These are phyloP conservation scores for Calcarisporium arbuscula DNA, from an alignment of 2,329 filamentous ascomycete genomes.

Conservation along the genomic window DNA sequence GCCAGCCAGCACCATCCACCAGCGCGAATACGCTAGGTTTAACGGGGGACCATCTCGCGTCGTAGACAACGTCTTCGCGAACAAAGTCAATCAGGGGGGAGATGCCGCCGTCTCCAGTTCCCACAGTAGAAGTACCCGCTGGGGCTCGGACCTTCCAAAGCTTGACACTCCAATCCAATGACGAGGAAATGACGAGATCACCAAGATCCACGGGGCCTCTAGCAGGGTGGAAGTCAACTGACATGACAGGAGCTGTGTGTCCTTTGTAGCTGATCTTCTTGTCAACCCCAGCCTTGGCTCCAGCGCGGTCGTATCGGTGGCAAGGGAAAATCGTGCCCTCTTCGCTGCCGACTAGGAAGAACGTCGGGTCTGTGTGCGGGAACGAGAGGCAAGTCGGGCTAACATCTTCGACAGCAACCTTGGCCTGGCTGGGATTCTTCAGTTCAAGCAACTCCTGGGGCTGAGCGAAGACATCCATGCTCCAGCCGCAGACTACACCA, in stretches of 20 bases:
- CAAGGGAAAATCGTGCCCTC: constrained; percentile 96
- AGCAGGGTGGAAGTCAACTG: constrained; percentile 89
- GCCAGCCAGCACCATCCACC: constrained; percentile 84
- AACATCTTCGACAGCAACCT: constrained; percentile 75
- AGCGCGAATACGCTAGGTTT: constrained; percentile 92
- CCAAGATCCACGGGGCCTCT: constrained; percentile 89
- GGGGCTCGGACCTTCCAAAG: constrained; percentile 90
- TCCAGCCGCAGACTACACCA: constrained; percentile 94
- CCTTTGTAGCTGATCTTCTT: constrained; percentile 80
- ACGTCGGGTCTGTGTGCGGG: constrained; percentile 90
- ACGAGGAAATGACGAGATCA: constrained; percentile 86
- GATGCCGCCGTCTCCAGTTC: constrained; percentile 47
- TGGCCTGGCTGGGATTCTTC: constrained; percentile 75
- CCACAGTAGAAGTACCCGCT: constrained; percentile 60
- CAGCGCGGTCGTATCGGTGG: constrained; percentile 93
- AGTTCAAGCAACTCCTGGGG: constrained; percentile 92
- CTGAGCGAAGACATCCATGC: constrained; percentile 94
- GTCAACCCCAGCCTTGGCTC: constrained; percentile 93
- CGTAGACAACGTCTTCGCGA: constrained; percentile 94
- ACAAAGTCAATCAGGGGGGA: constrained; percentile 81
- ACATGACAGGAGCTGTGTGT: constrained; percentile 92
- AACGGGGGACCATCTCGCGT: constrained; percentile 89
- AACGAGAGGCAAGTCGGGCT: constrained; percentile 93
- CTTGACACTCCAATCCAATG: constrained; percentile 94
- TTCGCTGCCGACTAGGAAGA: constrained; percentile 94